Conservation (phyloP, 495 filamentous ascomycete species). For the Parathielavia appendiculata region DNA sequence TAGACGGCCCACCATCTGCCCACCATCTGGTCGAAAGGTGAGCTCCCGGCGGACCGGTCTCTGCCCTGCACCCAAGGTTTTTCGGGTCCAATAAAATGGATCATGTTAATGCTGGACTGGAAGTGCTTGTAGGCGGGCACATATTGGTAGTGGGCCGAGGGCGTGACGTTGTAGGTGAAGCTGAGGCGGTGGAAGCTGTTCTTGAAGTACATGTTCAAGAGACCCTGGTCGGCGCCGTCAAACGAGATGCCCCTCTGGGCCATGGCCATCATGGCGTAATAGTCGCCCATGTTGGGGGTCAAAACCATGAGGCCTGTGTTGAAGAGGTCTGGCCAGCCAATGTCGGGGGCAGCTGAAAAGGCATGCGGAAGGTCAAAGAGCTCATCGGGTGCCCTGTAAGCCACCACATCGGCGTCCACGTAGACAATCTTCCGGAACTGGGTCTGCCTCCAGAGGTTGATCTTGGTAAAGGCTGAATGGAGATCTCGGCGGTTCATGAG, state of each 20-base stretch:
- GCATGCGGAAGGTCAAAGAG: constrained; percentile 69
- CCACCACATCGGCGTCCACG: constrained; percentile 84
- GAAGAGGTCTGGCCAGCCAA: constrained; percentile 98
- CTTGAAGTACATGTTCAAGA: constrained; percentile 91
- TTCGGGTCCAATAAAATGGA: constrained; percentile 87
- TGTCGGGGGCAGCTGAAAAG: constrained; percentile 89
- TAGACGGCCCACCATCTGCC: constrained; percentile 89
- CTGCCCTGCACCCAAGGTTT: constrained; percentile 84
- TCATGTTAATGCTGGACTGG: constrained; percentile 74
- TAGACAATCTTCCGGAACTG: constrained; percentile 91
- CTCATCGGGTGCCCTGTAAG: constrained; percentile 84
- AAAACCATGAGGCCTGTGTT: constrained; percentile 95
- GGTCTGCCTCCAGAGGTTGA: constrained; percentile 85
- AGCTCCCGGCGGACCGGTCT: constrained; percentile 46
- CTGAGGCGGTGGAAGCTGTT: constrained; percentile 77
- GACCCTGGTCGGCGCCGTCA: constrained; percentile 93
- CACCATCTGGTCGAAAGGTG: constrained; percentile 75
- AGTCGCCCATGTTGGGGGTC: constrained; percentile 80
- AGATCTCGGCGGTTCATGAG: constrained; percentile 90
- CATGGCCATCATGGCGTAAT: constrained; percentile 74
- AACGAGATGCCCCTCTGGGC: constrained; percentile 86
- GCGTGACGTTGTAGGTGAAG: constrained; percentile 96
- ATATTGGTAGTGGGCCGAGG: constrained; percentile 91
- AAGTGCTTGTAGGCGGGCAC: constrained; percentile 91
- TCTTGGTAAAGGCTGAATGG: constrained; percentile 90